A percentile compares a stretch with the other conserved stretches of the same genome.
Evolutionary conservation across 2,329 filamentous ascomycete species (phyloP).

Genomic region (Elsinoe batatas): DNA sequence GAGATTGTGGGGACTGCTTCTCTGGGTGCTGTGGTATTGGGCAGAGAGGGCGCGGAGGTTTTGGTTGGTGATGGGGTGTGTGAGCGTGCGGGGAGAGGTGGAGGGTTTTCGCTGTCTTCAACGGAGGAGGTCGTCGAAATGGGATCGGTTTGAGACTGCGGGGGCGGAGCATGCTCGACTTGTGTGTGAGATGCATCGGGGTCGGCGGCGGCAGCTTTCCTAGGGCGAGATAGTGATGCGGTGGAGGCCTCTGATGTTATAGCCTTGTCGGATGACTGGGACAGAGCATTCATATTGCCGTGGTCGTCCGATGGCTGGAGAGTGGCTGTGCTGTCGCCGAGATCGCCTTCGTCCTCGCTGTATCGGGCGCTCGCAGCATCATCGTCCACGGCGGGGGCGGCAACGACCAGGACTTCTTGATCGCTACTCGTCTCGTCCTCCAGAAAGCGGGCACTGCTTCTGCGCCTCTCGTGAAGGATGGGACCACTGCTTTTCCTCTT

Average conservation of each 20-base stretch:
- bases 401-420: slow-evolving; percentile 12
- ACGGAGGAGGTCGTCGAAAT: neutral
- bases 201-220: neutral
- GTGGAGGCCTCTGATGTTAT: too few relatives aligned
- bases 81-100: slow-evolving; percentile 12
- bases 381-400: slow-evolving; percentile 16
- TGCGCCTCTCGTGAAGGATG: neutral
- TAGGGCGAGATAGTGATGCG: neutral
- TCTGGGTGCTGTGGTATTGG: neutral
- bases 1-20: neutral
- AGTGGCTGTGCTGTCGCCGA: slow-evolving; percentile 10
- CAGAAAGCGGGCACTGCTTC: neutral
- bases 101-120: neutral
- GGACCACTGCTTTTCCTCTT: neutral
- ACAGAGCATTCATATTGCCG: too few relatives aligned
- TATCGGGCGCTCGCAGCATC: slow-evolving; percentile 21
- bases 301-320: neutral
- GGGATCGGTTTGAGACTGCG: neutral
- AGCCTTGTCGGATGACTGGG: too few relatives aligned
- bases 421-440: neutral
- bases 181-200: neutral
- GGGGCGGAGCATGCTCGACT: neutral
- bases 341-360: slow-evolving; percentile 15
- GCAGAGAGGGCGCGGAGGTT: neutral
- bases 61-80: neutral